phyloP scores from a whole-genome alignment of 148 eudicot genomes.

The Nyssa sinensis region DNA sequence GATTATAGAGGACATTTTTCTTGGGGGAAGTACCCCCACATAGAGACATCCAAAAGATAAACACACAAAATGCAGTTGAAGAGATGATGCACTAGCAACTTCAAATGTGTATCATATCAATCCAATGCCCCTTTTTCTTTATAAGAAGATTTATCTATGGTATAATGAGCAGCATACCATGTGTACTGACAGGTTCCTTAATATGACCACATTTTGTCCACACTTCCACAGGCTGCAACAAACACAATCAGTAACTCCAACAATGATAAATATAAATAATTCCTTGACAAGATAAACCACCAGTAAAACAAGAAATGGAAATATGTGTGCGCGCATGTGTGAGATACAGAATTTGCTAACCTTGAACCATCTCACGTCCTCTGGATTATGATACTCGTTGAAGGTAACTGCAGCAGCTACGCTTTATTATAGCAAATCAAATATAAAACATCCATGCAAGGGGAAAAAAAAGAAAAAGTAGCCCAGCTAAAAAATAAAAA shows the following conservation, averaged over 20 bases:
- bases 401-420: constrained; percentile 67
- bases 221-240: constrained; percentile 85
- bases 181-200: constrained; percentile 94
- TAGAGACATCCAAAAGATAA: neutral
- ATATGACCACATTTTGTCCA: constrained; percentile 87
- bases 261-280: neutral
- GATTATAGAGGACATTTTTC: too few species aligned
- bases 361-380: constrained; percentile 99
- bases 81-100: neutral
- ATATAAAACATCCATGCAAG: neutral
- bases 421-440: constrained; percentile 5
- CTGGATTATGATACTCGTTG: constrained; percentile 95
- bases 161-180: constrained; percentile 50
- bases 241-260: constrained; percentile 1
- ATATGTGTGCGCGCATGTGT: neutral
- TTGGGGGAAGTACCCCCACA: neutral
- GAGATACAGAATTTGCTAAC: constrained; percentile 32
- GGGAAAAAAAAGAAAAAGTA: too few species aligned
- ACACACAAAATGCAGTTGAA: too few species aligned
- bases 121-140: neutral
- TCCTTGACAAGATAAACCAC: neutral
- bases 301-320: constrained; percentile 9
- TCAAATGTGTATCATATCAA: too few species aligned
- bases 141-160: neutral
- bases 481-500: neutral